A percentile compares a stretch with the other conserved stretches of the same genome.
Conservation (phyloP, 192 early-diverging fungal species). For the Coemansia erecta region DNA sequence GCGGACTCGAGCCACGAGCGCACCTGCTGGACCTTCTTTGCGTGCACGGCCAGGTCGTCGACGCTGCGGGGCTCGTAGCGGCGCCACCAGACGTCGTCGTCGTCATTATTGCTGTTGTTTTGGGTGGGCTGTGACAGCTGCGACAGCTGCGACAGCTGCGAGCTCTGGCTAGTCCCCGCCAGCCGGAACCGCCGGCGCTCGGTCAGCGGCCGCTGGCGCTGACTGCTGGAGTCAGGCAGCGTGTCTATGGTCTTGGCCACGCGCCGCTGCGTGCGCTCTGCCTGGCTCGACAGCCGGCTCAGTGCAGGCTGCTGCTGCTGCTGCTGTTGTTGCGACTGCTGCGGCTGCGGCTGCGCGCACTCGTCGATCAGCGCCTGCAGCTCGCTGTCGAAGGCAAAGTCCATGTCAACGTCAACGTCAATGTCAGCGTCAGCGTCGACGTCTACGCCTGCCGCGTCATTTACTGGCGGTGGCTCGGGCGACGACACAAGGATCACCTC, state of each 20-base stretch:
- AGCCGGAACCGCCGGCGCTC: neutral
- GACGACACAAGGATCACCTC: too few species aligned
- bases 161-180: neutral
- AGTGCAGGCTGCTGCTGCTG: neutral
- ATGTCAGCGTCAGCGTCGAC: neutral
- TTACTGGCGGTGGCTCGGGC: too few species aligned
- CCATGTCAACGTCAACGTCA: constrained; percentile 20
- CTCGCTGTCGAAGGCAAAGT: constrained; percentile 38
- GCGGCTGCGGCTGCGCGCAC: constrained; percentile 10
- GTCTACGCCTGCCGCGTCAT: too few species aligned
- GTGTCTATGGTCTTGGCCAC: constrained; percentile 1
- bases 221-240: constrained; percentile 1
- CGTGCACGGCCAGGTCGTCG: constrained; percentile 55
- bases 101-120: neutral
- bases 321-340: neutral
- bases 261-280: neutral
- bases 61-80: constrained; percentile 27
- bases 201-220: neutral
- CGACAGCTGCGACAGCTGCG: too few species aligned
- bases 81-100: constrained; percentile 41
- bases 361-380: constrained; percentile 40
- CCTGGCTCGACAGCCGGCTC: neutral
- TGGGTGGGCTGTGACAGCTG: too few species aligned
- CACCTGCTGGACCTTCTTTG: constrained; percentile 54
- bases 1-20: constrained; percentile 56